Base-by-base conservation (phyloP, 2,329 filamentous ascomycete genomes). In the Diatrype stigma region DNA sequence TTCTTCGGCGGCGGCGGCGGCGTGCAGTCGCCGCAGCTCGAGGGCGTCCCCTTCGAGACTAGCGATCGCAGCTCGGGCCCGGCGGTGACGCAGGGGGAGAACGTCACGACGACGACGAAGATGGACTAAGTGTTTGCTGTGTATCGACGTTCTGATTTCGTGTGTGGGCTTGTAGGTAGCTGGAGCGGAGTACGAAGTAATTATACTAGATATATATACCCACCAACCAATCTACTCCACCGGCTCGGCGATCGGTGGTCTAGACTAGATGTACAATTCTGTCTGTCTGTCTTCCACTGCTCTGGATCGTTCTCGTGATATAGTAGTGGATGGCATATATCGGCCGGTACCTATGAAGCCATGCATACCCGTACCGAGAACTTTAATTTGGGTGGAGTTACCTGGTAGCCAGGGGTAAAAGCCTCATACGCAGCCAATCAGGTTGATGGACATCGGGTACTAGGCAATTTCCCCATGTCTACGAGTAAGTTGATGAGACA, bases 31-130 rank as follows among this genome's bases (percentile, higher is more conserved):
- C 34, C 46, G 17, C 26, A 19, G 14, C 37, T 48, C 16, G 47
- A 48, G n/a, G 47, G 38, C 47, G 47, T 44, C n/a, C 37, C 38
- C 35, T 48, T 35, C 19, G 47, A 44, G 23, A 19, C 23, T 14
- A 42, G 47, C 37, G 47, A 44, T n/a, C 37, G 37, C 22, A 34
- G 37, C n/a, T 40, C 35, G 7, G 35, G 19, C 17, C 16, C 17
- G 21, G 37, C 17, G 22, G 47, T 44, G 37, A 34, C 19, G 21
- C 19, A 12, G 10, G 40, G 16, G 40, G 40, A 19, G 40, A 42
- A 23, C 10, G 5, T 26, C 16, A 26, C n/a, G 12, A 19, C 22
- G 12, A 19, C 22, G 40, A 26, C 19, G 10, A 42, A 42, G 40
- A 16, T 42, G 21, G 40, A 26, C 16, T 42, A 42, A 7, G 40